Percentiles rank a stretch among this genome's conserved stretches.
phyloP scores from a whole-genome alignment of 192 early-diverging fungal species.

The Chytriomyces confervae region DNA sequence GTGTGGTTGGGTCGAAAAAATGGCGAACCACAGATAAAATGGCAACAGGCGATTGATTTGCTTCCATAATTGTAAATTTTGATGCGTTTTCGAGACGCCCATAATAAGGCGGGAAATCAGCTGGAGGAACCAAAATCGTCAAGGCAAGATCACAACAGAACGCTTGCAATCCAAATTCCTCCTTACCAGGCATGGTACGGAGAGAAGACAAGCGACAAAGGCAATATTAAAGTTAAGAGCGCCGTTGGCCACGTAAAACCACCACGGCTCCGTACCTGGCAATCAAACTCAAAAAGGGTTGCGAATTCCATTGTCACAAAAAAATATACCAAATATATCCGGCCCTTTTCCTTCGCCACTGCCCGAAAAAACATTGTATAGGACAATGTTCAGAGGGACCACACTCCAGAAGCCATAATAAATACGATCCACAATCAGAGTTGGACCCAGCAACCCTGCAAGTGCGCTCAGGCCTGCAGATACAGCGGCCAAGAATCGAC shows the following conservation, averaged over 20 bases:
- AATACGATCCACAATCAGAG: slow-evolving; percentile 73
- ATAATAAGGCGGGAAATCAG: neutral
- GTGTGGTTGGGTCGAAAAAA: slow-evolving; percentile 90
- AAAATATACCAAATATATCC: slow-evolving; percentile 67
- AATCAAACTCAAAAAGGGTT: neutral
- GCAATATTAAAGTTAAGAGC: slow-evolving; percentile 89
- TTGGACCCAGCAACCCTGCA: slow-evolving; percentile 52
- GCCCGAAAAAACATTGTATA: slow-evolving; percentile 85
- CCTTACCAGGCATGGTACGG: slow-evolving; percentile 53
- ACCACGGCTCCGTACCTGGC: slow-evolving; percentile 83
- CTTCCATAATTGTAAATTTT: neutral
- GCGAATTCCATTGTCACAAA: neutral
- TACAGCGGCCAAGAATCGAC: neutral
- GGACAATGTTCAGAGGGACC: slow-evolving; percentile 85
- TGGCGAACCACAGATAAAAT: slow-evolving; percentile 75
- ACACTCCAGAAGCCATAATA: slow-evolving; percentile 75
- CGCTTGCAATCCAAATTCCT: too few relatives aligned
- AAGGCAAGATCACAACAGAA: too few relatives aligned
- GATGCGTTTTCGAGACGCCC: slow-evolving; percentile 17
- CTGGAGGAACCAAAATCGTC: neutral
- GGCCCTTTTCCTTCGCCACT: slow-evolving; percentile 66
- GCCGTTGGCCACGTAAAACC: slow-evolving; percentile 90
- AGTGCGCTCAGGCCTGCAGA: neutral
- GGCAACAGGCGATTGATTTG: slow-evolving; percentile 53
- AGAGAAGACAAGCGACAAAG: slow-evolving; percentile 72